Percentiles rank a stretch among this genome's conserved stretches.
These are phyloP conservation scores for Wickerhamiella sergipiensis DNA, from an alignment of 805 yeast species.

Conservation along the genomic window DNA sequence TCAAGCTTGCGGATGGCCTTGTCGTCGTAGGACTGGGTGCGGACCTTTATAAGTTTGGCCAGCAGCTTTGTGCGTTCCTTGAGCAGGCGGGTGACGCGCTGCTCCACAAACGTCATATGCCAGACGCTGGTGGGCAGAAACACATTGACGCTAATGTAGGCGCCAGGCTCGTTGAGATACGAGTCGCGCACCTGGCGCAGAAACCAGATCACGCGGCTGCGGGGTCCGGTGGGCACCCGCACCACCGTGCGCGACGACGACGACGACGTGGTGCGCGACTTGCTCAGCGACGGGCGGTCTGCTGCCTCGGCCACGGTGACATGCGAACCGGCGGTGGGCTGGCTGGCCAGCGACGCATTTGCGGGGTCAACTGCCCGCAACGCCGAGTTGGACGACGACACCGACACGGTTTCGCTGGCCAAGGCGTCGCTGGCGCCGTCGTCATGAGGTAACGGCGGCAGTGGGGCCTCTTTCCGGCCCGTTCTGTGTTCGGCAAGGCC, in stretches of 20 bases:
- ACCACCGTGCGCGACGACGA: not conserved
- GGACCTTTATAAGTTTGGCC: not conserved
- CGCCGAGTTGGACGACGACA: not conserved
- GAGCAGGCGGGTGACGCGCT: not conserved
- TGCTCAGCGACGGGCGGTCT: not conserved
- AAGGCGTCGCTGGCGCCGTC: not conserved
- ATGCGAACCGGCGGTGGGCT: not conserved
- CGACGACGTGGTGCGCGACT: not conserved
- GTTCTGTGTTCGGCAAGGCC: not conserved
- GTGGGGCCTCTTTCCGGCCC: not conserved
- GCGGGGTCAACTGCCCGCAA: not conserved
- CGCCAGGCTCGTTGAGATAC: slow-evolving; percentile 1
- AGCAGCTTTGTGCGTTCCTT: slow-evolving; percentile 4
- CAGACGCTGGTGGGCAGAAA: slow-evolving; percentile 5
- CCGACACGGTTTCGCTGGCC: not conserved
- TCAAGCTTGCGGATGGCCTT: not conserved
- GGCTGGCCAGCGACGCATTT: not conserved
- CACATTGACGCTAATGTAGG: slow-evolving; percentile 4
- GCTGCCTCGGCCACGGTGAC: not conserved
- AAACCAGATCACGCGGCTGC: slow-evolving; percentile 5
- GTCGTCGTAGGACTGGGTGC: slow-evolving; percentile 1
- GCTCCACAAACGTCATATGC: not conserved
- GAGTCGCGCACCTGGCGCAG: slow-evolving; percentile 3
- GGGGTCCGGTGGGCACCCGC: not conserved
- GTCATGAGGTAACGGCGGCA: not conserved